Evolutionary conservation across 1,139 yeast genomes (phyloP).

Genomic region (Zygosaccharomyces sapae): DNA sequence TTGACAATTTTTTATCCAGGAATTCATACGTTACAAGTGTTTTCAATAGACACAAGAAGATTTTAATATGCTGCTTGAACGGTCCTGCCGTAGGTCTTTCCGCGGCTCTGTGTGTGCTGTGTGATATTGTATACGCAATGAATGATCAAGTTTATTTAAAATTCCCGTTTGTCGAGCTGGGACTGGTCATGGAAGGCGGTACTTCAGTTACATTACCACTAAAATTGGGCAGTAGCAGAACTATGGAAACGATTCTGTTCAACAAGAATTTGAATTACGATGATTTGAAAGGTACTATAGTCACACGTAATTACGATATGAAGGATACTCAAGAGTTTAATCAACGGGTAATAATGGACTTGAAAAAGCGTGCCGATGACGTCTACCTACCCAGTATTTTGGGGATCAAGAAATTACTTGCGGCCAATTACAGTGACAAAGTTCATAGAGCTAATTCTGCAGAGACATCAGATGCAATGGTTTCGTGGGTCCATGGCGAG

Average conservation of each 20-base stretch:
- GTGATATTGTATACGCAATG: conserved; percentile 71
- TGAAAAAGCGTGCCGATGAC: conserved; percentile 44
- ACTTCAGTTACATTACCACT: conserved; percentile 63
- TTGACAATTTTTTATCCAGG: conserved; percentile 58
- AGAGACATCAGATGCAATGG: conserved; percentile 66
- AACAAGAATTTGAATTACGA: conserved; percentile 62
- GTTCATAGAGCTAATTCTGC: conserved; percentile 53
- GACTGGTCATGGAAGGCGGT: conserved; percentile 82
- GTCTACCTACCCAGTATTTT: conserved; percentile 58
- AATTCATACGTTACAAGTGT: conserved; percentile 67
- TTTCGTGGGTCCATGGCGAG: conserved; percentile 65
- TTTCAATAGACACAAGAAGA: conserved; percentile 67
- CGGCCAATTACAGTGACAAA: conserved; percentile 44
- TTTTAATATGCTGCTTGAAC: conserved; percentile 70
- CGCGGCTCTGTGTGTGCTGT: conserved; percentile 67
- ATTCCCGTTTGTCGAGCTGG: conserved; percentile 79
- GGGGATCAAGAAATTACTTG: conserved; percentile 56
- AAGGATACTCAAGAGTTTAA: conserved; percentile 59
- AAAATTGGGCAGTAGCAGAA: conserved; percentile 69
- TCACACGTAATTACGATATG: conserved; percentile 52
- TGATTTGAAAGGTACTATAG: conserved; percentile 60
- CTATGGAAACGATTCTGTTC: conserved; percentile 69
- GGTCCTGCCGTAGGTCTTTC: conserved; percentile 86
- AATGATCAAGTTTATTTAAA: conserved; percentile 59
- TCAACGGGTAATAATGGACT: conserved; percentile 44